Percentiles rank a stretch among this genome's conserved stretches.
Evolutionary conservation across 2,329 filamentous ascomycete genomes (phyloP).

Genomic region (Calonectria ilicicola): DNA sequence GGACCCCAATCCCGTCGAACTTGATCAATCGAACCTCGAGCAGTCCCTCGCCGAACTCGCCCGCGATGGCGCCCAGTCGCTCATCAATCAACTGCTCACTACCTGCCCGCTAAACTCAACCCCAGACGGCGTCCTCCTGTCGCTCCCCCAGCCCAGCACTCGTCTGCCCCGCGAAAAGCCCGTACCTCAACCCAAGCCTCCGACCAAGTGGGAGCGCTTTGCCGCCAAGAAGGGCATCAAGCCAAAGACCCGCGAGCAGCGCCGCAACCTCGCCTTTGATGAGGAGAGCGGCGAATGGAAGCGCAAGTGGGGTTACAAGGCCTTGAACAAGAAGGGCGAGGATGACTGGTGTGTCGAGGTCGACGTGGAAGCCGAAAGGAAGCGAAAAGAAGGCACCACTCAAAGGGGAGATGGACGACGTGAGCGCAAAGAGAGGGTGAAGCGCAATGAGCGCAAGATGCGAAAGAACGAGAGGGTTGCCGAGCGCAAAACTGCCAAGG

Average conservation of each 20-base stretch:
- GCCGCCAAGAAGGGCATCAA: conserved; percentile 97
- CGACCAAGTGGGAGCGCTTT: conserved; percentile 96
- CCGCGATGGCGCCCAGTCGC: conserved; percentile 89
- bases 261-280: conserved; percentile 83
- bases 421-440: conserved; percentile 76
- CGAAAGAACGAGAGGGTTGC: conserved; percentile 70
- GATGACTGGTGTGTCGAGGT: conserved; percentile 94
- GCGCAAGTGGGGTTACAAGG: conserved; percentile 95
- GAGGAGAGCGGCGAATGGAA: conserved; percentile 89
- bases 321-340: conserved; percentile 86
- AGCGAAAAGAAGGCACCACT: conserved; percentile 71
- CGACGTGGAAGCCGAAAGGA: conserved; percentile 78
- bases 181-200: conserved; percentile 81
- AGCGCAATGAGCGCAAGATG: conserved; percentile 77
- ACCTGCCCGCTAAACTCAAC: conserved; percentile 84
- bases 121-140: conserved; percentile 78
- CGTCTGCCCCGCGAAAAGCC: conserved; percentile 91
- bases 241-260: conserved; percentile 83
- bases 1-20: conserved; percentile 85
- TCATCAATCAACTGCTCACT: conserved; percentile 94
- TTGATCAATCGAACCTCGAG: conserved; percentile 69
- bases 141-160: conserved; percentile 78
- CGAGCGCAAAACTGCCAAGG: conserved; percentile 32
- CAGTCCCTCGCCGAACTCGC: conserved; percentile 78
- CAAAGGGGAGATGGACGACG: conserved; percentile 72